Evolutionary conservation across 345 rosid species (phyloP).

Genomic region (Gossypium mustelinum): DNA sequence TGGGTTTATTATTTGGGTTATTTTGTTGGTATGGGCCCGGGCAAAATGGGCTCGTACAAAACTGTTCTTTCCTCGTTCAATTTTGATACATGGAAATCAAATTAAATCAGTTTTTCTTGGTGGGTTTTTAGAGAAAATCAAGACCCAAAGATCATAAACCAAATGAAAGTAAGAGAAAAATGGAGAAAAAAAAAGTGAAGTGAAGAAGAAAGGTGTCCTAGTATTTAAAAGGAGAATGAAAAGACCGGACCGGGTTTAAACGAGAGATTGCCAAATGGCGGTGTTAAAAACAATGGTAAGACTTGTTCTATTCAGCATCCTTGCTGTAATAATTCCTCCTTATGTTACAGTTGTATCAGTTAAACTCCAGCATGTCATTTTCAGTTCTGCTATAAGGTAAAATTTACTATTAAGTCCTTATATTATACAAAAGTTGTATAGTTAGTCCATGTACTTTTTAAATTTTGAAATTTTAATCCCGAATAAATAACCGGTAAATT

Average conservation of each 20-base stretch:
- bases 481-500: too few relatives aligned
- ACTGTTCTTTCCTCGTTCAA: too few relatives aligned
- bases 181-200: neutral
- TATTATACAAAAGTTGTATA: too few relatives aligned
- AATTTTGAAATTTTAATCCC: too few relatives aligned
- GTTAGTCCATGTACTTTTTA: too few relatives aligned
- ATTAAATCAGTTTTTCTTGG: neutral
- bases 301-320: constrained; percentile 17
- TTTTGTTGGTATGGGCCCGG: too few relatives aligned
- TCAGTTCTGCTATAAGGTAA: neutral
- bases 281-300: constrained; percentile 14
- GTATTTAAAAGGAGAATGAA: neutral
- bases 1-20: too few relatives aligned
- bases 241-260: neutral
- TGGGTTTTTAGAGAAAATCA: constrained; percentile 6
- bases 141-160: constrained; percentile 1
- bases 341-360: neutral
- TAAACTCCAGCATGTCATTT: neutral
- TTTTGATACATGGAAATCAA: neutral
- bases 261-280: constrained; percentile 9
- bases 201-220: neutral
- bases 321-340: neutral
- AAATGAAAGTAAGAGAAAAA: neutral
- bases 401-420: too few relatives aligned
- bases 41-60: too few relatives aligned